Percentiles rank a stretch among this genome's conserved stretches.
These are phyloP conservation scores for Aurantiochytrium sp. DNA, from an alignment of 108 stramenopile species.

Conservation along the genomic window DNA sequence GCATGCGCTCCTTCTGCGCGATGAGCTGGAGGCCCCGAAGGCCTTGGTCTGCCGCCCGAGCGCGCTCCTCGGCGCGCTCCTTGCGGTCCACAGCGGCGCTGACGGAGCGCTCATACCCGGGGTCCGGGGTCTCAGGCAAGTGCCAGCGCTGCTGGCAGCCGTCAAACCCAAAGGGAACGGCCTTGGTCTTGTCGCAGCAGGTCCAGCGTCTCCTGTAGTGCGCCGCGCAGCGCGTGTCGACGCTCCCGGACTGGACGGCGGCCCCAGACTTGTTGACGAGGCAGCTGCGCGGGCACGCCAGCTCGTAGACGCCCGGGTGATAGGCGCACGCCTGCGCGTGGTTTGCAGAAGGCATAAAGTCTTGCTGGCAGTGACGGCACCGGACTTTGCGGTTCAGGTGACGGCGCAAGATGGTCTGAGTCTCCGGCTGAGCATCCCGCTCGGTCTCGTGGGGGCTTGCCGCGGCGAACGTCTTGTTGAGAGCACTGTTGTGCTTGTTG, in stretches of 20 bases:
- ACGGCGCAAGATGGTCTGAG: background rate
- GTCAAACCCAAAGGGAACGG: background rate
- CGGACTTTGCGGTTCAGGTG: background rate
- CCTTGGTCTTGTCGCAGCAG: conserved; percentile 20
- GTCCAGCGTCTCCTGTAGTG: background rate
- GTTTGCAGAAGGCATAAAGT: background rate
- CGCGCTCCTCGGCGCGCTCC: background rate
- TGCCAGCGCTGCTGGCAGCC: conserved; percentile 7
- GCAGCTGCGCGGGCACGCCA: background rate
- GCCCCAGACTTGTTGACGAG: background rate
- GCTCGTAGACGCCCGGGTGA: background rate
- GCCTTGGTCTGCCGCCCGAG: background rate
- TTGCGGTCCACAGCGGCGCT: background rate
- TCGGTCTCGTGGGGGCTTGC: background rate
- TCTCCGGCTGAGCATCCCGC: background rate
- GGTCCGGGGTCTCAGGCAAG: background rate
- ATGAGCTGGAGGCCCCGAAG: background rate
- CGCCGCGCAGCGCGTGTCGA: background rate
- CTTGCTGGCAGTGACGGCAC: background rate
- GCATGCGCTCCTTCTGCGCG: background rate
- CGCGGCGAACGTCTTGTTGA: background rate
- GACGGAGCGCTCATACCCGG: background rate
- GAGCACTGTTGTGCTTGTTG: background rate
- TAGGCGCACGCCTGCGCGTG: conserved; percentile 18
- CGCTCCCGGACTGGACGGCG: background rate